A percentile compares a stretch with the other conserved stretches of the same genome.
Evolutionary conservation across 352 stramenopile species (phyloP).

Genomic region (Globisporangium mamillatum): DNA sequence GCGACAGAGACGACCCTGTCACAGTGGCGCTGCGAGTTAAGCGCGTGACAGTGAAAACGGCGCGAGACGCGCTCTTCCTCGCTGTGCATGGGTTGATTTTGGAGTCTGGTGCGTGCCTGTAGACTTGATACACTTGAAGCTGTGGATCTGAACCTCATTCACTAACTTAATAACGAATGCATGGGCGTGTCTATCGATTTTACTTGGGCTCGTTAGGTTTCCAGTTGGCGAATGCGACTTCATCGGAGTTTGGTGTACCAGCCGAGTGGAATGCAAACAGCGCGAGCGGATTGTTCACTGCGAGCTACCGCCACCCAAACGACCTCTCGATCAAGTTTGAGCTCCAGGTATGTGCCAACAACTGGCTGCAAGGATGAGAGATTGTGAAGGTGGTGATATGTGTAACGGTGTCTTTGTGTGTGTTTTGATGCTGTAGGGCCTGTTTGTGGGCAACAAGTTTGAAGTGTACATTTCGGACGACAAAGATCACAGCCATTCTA

Average conservation of each 20-base stretch:
- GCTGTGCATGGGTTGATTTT: constrained; percentile 66
- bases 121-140: neutral
- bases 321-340: constrained; percentile 48
- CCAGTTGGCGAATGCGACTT: constrained; percentile 3
- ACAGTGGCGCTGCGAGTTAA: constrained; percentile 41
- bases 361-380: neutral
- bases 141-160: neutral
- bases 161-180: neutral
- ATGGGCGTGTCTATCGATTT: neutral
- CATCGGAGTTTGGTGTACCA: constrained; percentile 33
- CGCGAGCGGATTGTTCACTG: constrained; percentile 56
- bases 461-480: constrained; percentile 75
- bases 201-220: constrained; percentile 8
- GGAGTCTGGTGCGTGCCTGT: constrained; percentile 47
- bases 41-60: constrained; percentile 36
- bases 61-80: constrained; percentile 68
- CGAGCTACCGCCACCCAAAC: constrained; percentile 53
- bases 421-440: constrained; percentile 29
- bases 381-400: neutral
- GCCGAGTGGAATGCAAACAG: constrained; percentile 61
- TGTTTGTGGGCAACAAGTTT: constrained; percentile 77
- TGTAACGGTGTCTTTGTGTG: neutral
- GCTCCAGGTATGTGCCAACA: constrained; percentile 43
- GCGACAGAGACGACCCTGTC: constrained; percentile 46
- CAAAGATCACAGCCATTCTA: constrained; percentile 63